Conservation (phyloP, 2,329 filamentous ascomycete genomes). For the Fusarium sp. region DNA sequence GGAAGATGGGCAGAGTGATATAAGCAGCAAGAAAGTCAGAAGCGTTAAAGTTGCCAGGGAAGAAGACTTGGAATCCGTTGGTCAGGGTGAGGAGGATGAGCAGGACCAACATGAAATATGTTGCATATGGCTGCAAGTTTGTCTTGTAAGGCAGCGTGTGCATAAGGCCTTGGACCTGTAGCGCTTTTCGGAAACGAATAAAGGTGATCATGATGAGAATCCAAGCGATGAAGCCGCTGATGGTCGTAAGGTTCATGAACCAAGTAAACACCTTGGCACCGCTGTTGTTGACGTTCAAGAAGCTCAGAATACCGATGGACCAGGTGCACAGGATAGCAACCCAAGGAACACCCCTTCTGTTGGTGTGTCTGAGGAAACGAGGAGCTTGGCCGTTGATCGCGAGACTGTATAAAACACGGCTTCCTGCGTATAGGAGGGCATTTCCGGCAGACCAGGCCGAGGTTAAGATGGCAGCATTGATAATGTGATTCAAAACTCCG, state of each 20-base stretch:
- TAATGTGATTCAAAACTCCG: slow-evolving; percentile 70
- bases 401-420: slow-evolving; percentile 77
- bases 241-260: slow-evolving; percentile 25
- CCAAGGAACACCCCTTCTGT: slow-evolving; percentile 70
- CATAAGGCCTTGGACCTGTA: slow-evolving; percentile 61
- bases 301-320: slow-evolving; percentile 73
- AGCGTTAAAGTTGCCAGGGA: slow-evolving; percentile 71
- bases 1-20: slow-evolving; percentile 72
- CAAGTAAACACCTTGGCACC: slow-evolving; percentile 29
- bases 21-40: slow-evolving; percentile 73
- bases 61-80: slow-evolving; percentile 82
- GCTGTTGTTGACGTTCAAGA: slow-evolving; percentile 51
- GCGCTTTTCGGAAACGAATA: slow-evolving; percentile 54
- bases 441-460: slow-evolving; percentile 73
- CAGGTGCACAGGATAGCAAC: slow-evolving; percentile 65
- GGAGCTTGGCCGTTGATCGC: slow-evolving; percentile 75
- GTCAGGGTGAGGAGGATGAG: slow-evolving; percentile 74
- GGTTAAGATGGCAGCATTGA: slow-evolving; percentile 75
- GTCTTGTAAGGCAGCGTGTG: slow-evolving; percentile 64
- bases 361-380: slow-evolving; percentile 68
- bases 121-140: slow-evolving; percentile 70
- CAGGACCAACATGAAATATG: slow-evolving; percentile 69
- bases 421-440: slow-evolving; percentile 73
- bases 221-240: slow-evolving; percentile 53
- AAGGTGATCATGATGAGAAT: slow-evolving; percentile 60